Evolutionary conservation across 2,329 filamentous ascomycete genomes (phyloP), one percentile per base, ranked within the genome.

Genomic region (Pyricularia grisea): DNA sequence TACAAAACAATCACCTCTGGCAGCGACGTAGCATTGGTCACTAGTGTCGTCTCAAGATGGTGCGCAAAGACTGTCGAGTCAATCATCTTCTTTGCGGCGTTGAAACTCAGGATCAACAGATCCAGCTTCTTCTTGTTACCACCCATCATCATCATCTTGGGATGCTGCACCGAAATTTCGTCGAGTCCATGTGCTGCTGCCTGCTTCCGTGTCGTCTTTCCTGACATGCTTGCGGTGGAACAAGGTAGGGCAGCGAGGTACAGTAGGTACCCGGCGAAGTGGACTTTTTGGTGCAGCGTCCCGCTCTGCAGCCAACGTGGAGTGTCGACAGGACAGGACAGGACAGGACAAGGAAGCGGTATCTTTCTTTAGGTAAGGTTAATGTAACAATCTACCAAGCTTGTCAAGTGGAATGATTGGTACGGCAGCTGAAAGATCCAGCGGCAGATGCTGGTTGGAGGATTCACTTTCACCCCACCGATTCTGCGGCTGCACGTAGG

Each of bases 91-190:
- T 92, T 91, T 36, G 86, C 94, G 75, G 92, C 96, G 77, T 98
- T 98, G 82, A 95, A 97, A 12, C 94, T 97, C 68, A 97, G 79
- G 71, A 97, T 85, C 74, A 97, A 90, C 69, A 93, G 80, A 74
- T 90, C 88, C 69, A 96, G 82, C 71, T 83, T 80, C 61, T 84
- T 61, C 25, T 61, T 61, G 23, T 61, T 82, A 67, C 78, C 74
- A 68, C 79, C 75, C 81, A 77, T 78, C 50, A 73, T 74, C 70
- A 77, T 79, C 50, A 73, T 74, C 70, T 68, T 77, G 78, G 71
- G 69, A 66, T 50, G 70, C 65, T 66, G 58, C 58, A 61, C 58
- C 23, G 58, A 61, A 27, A 61, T 61, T 3, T 61, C 58, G 58
- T 27, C 25, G n/a, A 61, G 58, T 27, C 58, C 58, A 61, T 61